Base-by-base conservation (phyloP, 306 rosid species). In the Vicia villosa region DNA sequence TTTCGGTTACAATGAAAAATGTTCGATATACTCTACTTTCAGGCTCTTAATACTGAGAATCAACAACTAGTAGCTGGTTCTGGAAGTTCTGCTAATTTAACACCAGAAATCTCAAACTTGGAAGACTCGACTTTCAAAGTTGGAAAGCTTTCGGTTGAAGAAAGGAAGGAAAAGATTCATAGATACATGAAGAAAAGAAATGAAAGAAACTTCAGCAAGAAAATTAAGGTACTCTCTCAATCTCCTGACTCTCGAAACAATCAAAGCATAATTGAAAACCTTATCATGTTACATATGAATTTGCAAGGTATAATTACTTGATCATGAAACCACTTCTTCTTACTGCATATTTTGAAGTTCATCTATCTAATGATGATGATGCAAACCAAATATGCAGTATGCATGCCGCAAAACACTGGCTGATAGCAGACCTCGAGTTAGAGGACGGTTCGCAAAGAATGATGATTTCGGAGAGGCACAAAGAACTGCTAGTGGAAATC, bases 171-270 rank as follows among this genome's bases (percentile, higher is more conserved):
- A 73, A 93, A 90, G 87, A 90, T 93, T 74, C 88, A 86, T 51
- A 88, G 98, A 86, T 93, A 93, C 81, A 86, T 90, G 97, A 93
- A 90, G 94, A 93, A 93, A 75, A 86, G 98, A 77, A 90, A 90
- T 54, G 97, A 93, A 72, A 88, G 98, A 75, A 93, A 93, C 76
- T 93, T 93, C 90, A 93, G 93, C 88, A 93, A 93, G 89, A 93
- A 93, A 76, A 93, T 93, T 73, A 93, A 93, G 98, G 98, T 93
- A 57, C 21, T 12, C 32, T 60, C 36, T 21, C 70, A 32, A 42
- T 5, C 37, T 32, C 37, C 9, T 32, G 37, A 32, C 37, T 32
- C 37, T 6, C 6, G 37, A 32, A 51, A 51, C 60, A 69, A 56
- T 24, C 36, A 17, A 36, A 63, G 36, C 69, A 66, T 15, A 40